Conservation (phyloP, 2,329 filamentous ascomycete species). For the Verticillium isaacii region DNA sequence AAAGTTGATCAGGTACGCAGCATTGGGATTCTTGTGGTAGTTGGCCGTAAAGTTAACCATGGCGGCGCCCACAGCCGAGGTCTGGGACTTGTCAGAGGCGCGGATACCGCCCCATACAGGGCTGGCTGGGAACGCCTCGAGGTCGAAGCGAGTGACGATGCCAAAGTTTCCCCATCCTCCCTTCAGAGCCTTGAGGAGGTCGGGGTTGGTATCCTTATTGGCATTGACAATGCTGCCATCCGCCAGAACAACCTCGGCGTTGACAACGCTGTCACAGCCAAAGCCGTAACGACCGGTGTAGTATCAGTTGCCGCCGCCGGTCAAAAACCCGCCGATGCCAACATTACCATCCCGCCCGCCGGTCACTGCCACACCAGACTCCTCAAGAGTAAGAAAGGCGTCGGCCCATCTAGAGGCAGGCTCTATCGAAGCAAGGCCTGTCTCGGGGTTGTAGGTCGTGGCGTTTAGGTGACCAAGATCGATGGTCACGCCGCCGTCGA, state of each 20-base stretch:
- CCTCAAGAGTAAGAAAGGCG: conserved; percentile 34
- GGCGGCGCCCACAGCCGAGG: conserved; percentile 6
- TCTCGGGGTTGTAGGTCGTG: conserved; percentile 21
- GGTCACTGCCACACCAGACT: conserved; percentile 30
- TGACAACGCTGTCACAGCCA: conserved; percentile 38
- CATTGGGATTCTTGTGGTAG: conserved; percentile 14
- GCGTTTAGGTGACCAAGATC: conserved; percentile 37
- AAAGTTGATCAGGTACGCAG: conserved; percentile 14
- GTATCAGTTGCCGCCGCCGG: conserved; percentile 45
- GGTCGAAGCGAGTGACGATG: conserved; percentile 23
- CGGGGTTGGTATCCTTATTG: conserved; percentile 24
- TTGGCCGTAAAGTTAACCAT: conserved; percentile 13
- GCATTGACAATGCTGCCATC: conserved; percentile 38
- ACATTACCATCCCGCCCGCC: conserved; percentile 37
- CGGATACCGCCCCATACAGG: conserved; percentile 17
- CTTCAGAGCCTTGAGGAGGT: conserved; percentile 40
- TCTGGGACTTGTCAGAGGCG: conserved; percentile 10
- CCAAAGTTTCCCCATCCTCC: conserved; percentile 38
- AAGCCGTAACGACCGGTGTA: conserved; percentile 39
- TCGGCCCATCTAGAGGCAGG: conserved; percentile 38
- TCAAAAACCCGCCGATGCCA: conserved; percentile 37
- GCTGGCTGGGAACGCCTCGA: conserved; percentile 17
- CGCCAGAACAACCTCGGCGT: conserved; percentile 42
- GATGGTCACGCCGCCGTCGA: conserved; percentile 33
- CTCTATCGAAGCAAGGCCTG: conserved; percentile 31